Evolutionary conservation across 1,284 basidiomycete species (phyloP).

Genomic region (Sphaerobolus stellatus): DNA sequence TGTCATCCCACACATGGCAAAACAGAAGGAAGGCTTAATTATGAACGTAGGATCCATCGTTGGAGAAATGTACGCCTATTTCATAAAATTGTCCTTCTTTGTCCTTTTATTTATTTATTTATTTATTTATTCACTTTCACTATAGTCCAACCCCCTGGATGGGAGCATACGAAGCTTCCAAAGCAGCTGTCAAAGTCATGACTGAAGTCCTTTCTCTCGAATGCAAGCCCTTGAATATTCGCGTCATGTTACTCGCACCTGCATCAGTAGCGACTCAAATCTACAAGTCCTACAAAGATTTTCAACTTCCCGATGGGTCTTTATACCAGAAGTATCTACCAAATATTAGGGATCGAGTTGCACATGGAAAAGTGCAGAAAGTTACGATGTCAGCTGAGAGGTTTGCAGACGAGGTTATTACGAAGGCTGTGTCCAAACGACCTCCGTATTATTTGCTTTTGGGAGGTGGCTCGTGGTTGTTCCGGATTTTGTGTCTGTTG

Average conservation of each 20-base stretch:
- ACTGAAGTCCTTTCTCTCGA: constrained; percentile 70
- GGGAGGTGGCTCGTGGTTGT: too few relatives aligned
- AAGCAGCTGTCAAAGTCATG: constrained; percentile 61
- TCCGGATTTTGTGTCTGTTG: too few relatives aligned
- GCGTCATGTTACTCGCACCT: constrained; percentile 61
- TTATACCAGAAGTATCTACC: too few relatives aligned
- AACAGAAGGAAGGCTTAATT: constrained; percentile 57
- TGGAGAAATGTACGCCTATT: constrained; percentile 51
- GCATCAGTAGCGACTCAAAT: constrained; percentile 61
- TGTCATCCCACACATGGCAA: constrained; percentile 71
- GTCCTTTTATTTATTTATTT: background rate
- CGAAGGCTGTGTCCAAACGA: too few relatives aligned
- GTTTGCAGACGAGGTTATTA: too few relatives aligned
- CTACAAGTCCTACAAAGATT: constrained; percentile 41
- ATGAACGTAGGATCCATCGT: constrained; percentile 73
- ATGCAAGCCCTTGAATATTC: constrained; percentile 60
- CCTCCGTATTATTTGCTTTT: too few relatives aligned
- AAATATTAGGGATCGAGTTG: too few relatives aligned
- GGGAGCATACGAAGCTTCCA: constrained; percentile 63
- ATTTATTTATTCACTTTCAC: background rate
- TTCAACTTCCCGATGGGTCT: constrained; percentile 46
- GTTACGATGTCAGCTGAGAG: too few relatives aligned
- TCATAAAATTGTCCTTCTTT: background rate
- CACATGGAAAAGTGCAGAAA: too few relatives aligned
- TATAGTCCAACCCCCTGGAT: constrained; percentile 67